phyloP scores from a whole-genome alignment of 176 grass and related monocot species.

The Puccinellia tenuiflora region DNA sequence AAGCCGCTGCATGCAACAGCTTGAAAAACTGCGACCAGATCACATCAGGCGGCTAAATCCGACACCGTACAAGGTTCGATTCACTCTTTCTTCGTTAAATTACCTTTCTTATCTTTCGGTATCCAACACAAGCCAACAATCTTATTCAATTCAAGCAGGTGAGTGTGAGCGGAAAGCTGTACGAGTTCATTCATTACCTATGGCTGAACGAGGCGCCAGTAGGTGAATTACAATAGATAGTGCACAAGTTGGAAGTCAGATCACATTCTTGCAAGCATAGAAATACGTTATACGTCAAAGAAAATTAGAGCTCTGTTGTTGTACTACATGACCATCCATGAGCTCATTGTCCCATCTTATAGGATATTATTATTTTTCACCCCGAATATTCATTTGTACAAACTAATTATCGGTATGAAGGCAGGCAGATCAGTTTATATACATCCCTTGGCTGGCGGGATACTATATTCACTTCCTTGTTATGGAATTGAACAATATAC shows the following conservation, averaged over 20 bases:
- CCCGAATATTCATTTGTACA: conserved; percentile 3
- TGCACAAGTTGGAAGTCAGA: conserved; percentile 25
- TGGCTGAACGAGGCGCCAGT: conserved; percentile 91
- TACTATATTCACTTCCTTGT: background rate
- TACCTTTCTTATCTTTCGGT: background rate
- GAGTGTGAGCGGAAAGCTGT: conserved; percentile 77
- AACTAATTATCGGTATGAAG: conserved; percentile 16
- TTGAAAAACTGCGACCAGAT: conserved; percentile 75
- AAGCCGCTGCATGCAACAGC: conserved; percentile 81
- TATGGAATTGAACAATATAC: background rate
- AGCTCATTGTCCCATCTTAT: background rate
- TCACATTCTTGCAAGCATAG: conserved; percentile 36
- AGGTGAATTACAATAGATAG: conserved; percentile 68
- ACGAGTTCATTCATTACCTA: conserved; percentile 86
- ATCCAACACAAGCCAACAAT: background rate
- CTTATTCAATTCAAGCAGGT: conserved; percentile 45
- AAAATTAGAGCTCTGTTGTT: conserved; percentile 14
- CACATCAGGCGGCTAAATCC: conserved; percentile 94
- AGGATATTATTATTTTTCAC: conserved; percentile 22
- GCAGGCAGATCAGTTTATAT: conserved; percentile 12
- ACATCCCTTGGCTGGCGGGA: conserved; percentile 34
- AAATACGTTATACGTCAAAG: conserved; percentile 16
- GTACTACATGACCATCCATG: background rate
- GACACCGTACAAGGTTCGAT: conserved; percentile 89
- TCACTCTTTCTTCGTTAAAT: background rate